Percentiles rank a stretch among this genome's conserved stretches.
Evolutionary conservation across 345 rosid genomes (phyloP).

Genomic region (Raphanus sativus): DNA sequence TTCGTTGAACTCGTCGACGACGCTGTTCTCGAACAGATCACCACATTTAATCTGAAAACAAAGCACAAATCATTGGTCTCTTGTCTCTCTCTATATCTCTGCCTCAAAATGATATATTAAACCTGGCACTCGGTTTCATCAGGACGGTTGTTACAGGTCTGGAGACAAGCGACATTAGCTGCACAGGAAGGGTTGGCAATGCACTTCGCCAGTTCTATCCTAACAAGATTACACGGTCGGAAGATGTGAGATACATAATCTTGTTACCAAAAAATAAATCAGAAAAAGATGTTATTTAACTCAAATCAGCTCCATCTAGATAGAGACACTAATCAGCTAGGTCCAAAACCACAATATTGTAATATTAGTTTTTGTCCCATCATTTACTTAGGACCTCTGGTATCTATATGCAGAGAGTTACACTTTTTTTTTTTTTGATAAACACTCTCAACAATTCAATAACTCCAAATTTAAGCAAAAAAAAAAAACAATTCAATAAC

Average conservation of each 20-base stretch:
- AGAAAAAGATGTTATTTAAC: neutral
- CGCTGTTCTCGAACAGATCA: conserved; percentile 78
- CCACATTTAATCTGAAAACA: conserved; percentile 86
- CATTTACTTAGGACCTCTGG: too few species aligned
- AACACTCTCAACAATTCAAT: too few species aligned
- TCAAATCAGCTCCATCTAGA: neutral
- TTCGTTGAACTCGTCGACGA: conserved; percentile 89
- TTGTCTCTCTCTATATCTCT: too few species aligned
- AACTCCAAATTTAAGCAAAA: too few species aligned
- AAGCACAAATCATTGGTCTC: conserved; percentile 1
- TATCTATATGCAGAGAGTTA: too few species aligned
- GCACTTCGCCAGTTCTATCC: conserved; percentile 93
- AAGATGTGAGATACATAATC: conserved; percentile 7
- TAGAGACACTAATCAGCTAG: neutral
- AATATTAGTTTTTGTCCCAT: too few species aligned
- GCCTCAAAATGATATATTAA: neutral
- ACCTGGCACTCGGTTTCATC: conserved; percentile 98
- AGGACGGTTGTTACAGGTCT: conserved; percentile 92
- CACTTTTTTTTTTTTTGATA: too few species aligned
- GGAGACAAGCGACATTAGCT: conserved; percentile 89
- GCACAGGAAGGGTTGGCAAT: conserved; percentile 90
- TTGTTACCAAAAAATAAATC: neutral
- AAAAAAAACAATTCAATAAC: neutral
- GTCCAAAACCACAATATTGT: neutral
- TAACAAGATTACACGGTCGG: conserved; percentile 37